Conservation (phyloP, 73 alveolate genomes). For the Tetrahymena thermophila region DNA sequence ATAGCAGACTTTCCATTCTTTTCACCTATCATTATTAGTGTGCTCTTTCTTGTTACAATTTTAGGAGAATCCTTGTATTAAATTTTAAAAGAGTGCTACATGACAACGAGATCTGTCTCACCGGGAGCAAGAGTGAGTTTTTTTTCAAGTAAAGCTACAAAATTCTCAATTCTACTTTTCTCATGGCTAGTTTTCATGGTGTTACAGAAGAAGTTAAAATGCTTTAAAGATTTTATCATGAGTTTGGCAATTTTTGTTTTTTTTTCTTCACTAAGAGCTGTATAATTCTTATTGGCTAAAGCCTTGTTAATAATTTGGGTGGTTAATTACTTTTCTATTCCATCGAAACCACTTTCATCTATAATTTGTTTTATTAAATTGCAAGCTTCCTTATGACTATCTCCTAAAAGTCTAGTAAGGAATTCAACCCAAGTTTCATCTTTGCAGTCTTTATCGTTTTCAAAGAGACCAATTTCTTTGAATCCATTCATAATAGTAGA, state of each 20-base stretch:
- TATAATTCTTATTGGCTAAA: not conserved
- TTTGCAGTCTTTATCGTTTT: conserved; percentile 52
- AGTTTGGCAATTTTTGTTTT: not conserved
- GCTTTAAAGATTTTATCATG: conserved; percentile 21
- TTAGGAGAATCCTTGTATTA: conserved; percentile 38
- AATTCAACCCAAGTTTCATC: conserved; percentile 49
- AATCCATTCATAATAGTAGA: conserved; percentile 62
- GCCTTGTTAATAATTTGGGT: not conserved
- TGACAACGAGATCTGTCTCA: conserved; percentile 68
- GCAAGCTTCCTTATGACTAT: not conserved
- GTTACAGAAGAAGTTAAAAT: conserved; percentile 36
- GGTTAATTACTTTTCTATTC: not conserved
- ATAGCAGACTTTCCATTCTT: conserved; percentile 64
- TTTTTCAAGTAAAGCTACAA: conserved; percentile 53
- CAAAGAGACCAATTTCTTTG: conserved; percentile 64
- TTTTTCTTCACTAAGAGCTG: not conserved
- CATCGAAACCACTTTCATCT: not conserved
- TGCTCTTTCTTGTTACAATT: conserved; percentile 30
- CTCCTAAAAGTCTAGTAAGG: not conserved
- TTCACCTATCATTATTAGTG: conserved; percentile 51
- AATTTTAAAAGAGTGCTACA: conserved; percentile 64
- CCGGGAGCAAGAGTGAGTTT: conserved; percentile 53
- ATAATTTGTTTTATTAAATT: not conserved
- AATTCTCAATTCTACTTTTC: conserved; percentile 42
- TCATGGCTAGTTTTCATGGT: conserved; percentile 16